phyloP scores from a whole-genome alignment of 352 stramenopile species.

The Phytophthora pisi region DNA sequence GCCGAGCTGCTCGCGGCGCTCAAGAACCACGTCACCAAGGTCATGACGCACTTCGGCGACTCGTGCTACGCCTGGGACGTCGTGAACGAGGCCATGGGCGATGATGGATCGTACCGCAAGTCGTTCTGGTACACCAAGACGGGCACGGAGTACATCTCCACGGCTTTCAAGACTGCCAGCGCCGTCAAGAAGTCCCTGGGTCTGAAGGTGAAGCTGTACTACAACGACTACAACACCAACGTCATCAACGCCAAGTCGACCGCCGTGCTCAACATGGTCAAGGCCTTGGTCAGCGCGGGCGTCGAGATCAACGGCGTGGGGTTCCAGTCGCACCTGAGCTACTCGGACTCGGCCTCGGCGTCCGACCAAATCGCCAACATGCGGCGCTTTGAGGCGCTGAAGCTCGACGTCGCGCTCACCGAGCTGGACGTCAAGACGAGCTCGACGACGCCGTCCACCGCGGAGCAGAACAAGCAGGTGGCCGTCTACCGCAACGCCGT shows the following conservation, averaged over 20 bases:
- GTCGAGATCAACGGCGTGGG: constrained; percentile 21
- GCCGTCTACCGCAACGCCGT: constrained; percentile 10
- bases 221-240: constrained; percentile 14
- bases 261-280: constrained; percentile 9
- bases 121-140: constrained; percentile 31
- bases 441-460: constrained; percentile 8
- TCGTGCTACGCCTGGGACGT: constrained; percentile 25
- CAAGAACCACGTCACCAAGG: constrained; percentile 14
- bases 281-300: constrained; percentile 5
- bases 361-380: constrained; percentile 21
- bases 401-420: constrained; percentile 20
- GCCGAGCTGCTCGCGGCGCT: constrained; percentile 16
- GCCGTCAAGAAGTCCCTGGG: constrained; percentile 21
- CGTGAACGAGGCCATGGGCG: constrained; percentile 22
- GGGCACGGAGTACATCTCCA: constrained; percentile 27
- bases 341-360: constrained; percentile 1
- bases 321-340: constrained; percentile 11
- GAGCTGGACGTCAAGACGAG: constrained; percentile 21
- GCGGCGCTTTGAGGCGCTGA: constrained; percentile 17
- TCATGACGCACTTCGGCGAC: constrained; percentile 20
- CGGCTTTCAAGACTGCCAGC: constrained; percentile 24
- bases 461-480: constrained; percentile 6
- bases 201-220: constrained; percentile 11
- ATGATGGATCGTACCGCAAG: constrained; percentile 16
- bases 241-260: constrained; percentile 23